These are phyloP conservation scores for Trypanosoma boissoni DNA, from an alignment of 208 protist species.

Conservation along the genomic window DNA sequence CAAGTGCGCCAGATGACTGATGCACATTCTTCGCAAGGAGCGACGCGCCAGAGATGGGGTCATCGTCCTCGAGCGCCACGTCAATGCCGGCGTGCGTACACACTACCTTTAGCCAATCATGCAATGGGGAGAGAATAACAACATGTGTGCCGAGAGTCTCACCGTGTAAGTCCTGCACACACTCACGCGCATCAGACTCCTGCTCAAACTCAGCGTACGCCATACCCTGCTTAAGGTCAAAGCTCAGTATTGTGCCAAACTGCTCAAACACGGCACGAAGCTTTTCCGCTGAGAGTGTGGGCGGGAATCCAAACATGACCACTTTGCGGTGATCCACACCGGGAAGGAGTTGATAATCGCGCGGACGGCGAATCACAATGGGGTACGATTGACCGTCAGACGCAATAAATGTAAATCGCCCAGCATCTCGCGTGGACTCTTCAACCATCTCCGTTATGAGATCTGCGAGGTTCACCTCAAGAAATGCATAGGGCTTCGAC, in stretches of 20 bases:
- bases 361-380: conserved; percentile 65
- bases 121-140: conserved; percentile 57
- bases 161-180: conserved; percentile 69
- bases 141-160: conserved; percentile 59
- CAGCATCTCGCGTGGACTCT: conserved; percentile 39
- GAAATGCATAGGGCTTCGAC: conserved; percentile 76
- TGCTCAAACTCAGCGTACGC: conserved; percentile 74
- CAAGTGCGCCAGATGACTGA: conserved; percentile 35
- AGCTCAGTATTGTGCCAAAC: conserved; percentile 53
- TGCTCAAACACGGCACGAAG: conserved; percentile 58
- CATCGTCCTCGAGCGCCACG: conserved; percentile 63
- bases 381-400: conserved; percentile 49
- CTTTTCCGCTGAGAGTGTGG: conserved; percentile 45
- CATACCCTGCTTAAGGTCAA: conserved; percentile 64
- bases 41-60: conserved; percentile 64
- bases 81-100: conserved; percentile 66
- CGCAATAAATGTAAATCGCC: conserved; percentile 59
- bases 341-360: conserved; percentile 53
- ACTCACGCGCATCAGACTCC: conserved; percentile 53
- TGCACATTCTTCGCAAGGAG: conserved; percentile 35
- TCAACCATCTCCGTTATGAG: conserved; percentile 77
- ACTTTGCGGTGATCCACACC: conserved; percentile 63
- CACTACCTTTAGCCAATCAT: conserved; percentile 76
- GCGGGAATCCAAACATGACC: conserved; percentile 74
- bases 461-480: conserved; percentile 77